Conservation (phyloP, 2,329 filamentous ascomycete genomes). For the Trichoderma arundinaceum region DNA sequence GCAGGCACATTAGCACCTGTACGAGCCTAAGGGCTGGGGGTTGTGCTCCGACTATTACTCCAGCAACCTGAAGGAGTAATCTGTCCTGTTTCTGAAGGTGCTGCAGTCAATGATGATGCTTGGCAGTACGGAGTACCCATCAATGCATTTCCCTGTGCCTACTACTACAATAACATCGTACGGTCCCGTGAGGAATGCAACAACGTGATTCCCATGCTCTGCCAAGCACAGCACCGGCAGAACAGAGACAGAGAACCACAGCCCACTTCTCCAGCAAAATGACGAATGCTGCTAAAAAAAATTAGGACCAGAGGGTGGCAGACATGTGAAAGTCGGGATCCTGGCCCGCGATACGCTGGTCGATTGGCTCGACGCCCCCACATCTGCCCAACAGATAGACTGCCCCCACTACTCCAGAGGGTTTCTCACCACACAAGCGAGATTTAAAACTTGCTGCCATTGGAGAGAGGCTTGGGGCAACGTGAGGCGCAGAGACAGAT, state of each 20-base stretch:
- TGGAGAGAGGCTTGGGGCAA: not conserved
- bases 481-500: not conserved
- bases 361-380: constrained; percentile 7
- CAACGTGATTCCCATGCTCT: constrained; percentile 8
- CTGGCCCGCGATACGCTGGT: not conserved
- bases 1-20: constrained; percentile 13
- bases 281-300: constrained; percentile 25
- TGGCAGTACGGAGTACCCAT: too few relatives aligned
- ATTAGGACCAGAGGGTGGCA: not conserved
- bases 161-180: not conserved
- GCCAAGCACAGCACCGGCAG: not conserved
- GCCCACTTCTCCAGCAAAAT: constrained; percentile 24
- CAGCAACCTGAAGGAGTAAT: not conserved
- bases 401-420: constrained; percentile 15
- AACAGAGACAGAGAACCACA: not conserved
- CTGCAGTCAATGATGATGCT: not conserved
- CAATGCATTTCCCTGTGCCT: too few relatives aligned
- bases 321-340: constrained; percentile 28
- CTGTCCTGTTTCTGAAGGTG: not conserved
- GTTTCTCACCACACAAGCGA: constrained; percentile 25
- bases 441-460: not conserved
- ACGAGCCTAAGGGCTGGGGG: not conserved
- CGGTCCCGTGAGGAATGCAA: not conserved
- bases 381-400: constrained; percentile 27
- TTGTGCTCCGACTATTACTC: not conserved